phyloP scores from a whole-genome alignment of 371 early-diverging fungal species.

The Mucor racemosus region DNA sequence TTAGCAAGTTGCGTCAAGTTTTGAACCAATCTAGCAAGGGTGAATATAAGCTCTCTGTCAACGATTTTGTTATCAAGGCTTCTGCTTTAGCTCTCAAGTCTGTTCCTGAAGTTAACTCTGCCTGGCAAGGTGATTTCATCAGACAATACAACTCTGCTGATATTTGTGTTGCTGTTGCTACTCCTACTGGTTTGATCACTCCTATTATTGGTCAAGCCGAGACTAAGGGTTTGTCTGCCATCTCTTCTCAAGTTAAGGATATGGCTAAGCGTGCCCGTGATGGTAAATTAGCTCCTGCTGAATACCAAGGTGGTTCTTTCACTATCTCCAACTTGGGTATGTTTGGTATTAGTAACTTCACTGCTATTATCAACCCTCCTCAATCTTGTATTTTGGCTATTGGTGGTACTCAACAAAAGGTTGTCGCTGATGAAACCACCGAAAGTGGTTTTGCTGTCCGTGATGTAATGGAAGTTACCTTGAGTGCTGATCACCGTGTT shows the following conservation, averaged over 20 bases:
- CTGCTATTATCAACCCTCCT: constrained; percentile 98
- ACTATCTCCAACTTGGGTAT: constrained; percentile 98
- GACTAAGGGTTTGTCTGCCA: constrained; percentile 82
- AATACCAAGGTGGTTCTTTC: constrained; percentile 97
- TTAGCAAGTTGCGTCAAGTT: constrained; percentile 83
- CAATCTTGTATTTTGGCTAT: constrained; percentile 96
- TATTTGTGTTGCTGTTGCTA: constrained; percentile 95
- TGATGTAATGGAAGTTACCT: constrained; percentile 85
- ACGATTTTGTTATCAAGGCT: constrained; percentile 98
- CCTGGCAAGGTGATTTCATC: constrained; percentile 94
- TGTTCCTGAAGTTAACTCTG: constrained; percentile 95
- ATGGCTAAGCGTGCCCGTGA: constrained; percentile 87
- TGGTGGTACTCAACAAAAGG: constrained; percentile 82
- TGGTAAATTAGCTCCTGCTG: constrained; percentile 91
- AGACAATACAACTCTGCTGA: constrained; percentile 93
- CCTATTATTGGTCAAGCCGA: constrained; percentile 92
- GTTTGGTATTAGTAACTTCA: constrained; percentile 93
- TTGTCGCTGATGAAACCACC: constrained; percentile 76
- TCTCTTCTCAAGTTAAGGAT: constrained; percentile 86
- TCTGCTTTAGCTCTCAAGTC: constrained; percentile 88
- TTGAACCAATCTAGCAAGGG: constrained; percentile 88
- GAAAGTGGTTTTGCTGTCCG: constrained; percentile 66
- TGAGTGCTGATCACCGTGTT: constrained; percentile 95
- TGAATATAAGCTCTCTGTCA: constrained; percentile 95
- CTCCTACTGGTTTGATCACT: constrained; percentile 94